A percentile compares a stretch with the other conserved stretches of the same genome.
Conservation (phyloP, 345 rosid species). For the Erysimum cheiranthoides region DNA sequence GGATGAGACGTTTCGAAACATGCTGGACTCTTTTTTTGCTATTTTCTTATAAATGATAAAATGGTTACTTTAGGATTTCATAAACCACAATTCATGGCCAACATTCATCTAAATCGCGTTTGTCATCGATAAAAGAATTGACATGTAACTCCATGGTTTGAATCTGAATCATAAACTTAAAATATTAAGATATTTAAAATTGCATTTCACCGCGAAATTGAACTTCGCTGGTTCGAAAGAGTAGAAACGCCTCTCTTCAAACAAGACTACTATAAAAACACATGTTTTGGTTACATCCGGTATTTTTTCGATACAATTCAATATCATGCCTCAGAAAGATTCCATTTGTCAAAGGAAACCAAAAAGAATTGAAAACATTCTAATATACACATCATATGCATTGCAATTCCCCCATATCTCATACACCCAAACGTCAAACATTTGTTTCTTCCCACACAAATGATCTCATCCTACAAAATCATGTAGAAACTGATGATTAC, state of each 20-base stretch:
- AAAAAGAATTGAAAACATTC: conserved; percentile 17
- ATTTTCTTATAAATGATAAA: not conserved
- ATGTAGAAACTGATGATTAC: conserved; percentile 72
- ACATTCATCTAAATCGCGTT: not conserved
- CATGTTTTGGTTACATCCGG: not conserved
- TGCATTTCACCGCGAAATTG: not conserved
- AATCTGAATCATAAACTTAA: not conserved
- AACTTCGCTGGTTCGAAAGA: not conserved
- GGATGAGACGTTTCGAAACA: not conserved
- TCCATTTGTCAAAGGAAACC: not conserved
- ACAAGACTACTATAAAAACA: too few relatives aligned
- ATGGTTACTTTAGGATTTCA: not conserved
- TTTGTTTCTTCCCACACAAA: conserved; percentile 25
- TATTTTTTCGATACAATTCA: not conserved
- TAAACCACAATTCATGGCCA: not conserved
- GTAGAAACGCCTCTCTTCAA: too few relatives aligned
- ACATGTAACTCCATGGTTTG: not conserved
- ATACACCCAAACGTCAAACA: conserved; percentile 32
- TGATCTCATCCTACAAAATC: conserved; percentile 80
- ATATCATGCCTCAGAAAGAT: conserved; percentile 4
- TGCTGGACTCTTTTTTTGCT: not conserved
- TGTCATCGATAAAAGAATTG: not conserved
- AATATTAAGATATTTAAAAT: too few relatives aligned
- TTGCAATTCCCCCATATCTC: conserved; percentile 24
- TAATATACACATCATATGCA: conserved; percentile 41